A percentile compares a stretch with the other conserved stretches of the same genome.
phyloP scores from a whole-genome alignment of 371 early-diverging fungal genomes.

The Mortierella sp. region DNA sequence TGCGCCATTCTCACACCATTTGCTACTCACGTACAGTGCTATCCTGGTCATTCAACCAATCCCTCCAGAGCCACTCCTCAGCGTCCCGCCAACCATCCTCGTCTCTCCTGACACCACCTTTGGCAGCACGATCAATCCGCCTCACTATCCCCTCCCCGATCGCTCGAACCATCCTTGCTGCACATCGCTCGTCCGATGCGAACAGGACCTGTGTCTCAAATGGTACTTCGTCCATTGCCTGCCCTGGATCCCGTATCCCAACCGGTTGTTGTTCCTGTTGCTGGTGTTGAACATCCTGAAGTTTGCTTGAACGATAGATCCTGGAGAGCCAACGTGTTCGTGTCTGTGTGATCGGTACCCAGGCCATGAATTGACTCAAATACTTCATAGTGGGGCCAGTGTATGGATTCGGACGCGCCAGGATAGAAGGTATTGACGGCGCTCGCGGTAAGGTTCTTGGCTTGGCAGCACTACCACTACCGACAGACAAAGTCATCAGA shows the following conservation, averaged over 20 bases:
- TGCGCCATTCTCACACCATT: background rate
- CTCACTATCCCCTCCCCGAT: conserved; percentile 30
- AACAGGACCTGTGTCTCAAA: conserved; percentile 31
- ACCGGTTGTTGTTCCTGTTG: background rate
- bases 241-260: background rate
- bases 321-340: conserved; percentile 18
- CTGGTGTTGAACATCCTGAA: background rate
- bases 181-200: conserved; percentile 32
- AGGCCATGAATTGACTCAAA: conserved; percentile 25
- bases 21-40: conserved; percentile 33
- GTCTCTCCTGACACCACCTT: conserved; percentile 18
- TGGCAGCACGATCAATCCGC: conserved; percentile 7
- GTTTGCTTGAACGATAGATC: background rate
- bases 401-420: conserved; percentile 27
- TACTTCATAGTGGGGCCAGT: conserved; percentile 28
- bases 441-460: background rate
- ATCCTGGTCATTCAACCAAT: conserved; percentile 42
- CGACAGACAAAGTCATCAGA: background rate
- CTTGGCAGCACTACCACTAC: background rate
- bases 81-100: conserved; percentile 39
- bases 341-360: conserved; percentile 15
- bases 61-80: conserved; percentile 50
- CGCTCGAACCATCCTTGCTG: conserved; percentile 29
- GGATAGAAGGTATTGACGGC: background rate
- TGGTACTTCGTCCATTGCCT: conserved; percentile 1